phyloP scores from a whole-genome alignment of 306 rosid genomes.

The Rosa multiflora region DNA sequence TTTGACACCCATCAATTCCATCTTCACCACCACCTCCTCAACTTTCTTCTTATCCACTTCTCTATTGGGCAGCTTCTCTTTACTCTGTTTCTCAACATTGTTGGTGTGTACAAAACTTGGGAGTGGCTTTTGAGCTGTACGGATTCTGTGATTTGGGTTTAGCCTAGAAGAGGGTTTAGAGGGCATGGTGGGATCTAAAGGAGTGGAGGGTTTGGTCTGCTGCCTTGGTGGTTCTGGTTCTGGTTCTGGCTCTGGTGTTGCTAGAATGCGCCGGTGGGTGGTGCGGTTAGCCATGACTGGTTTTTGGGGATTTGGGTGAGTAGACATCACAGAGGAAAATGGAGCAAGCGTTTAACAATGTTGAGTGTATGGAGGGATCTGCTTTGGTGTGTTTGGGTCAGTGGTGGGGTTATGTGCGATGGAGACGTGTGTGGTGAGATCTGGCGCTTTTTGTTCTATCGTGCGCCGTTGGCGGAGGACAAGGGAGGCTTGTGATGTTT shows the following conservation, averaged over 20 bases:
- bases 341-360: neutral
- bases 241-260: conserved; percentile 28
- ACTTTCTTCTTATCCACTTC: conserved; percentile 47
- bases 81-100: conserved; percentile 18
- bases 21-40: conserved; percentile 35
- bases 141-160: conserved; percentile 31
- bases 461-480: conserved; percentile 44
- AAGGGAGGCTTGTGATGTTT: conserved; percentile 18
- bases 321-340: neutral
- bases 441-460: conserved; percentile 25
- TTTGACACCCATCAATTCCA: conserved; percentile 7
- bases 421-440: conserved; percentile 45
- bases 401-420: conserved; percentile 28
- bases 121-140: conserved; percentile 15
- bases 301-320: neutral
- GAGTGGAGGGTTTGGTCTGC: conserved; percentile 29
- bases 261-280: conserved; percentile 48
- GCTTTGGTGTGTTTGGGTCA: neutral
- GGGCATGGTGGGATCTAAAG: conserved; percentile 41
- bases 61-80: conserved; percentile 30
- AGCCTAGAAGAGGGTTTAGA: conserved; percentile 31
- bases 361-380: conserved; percentile 6
- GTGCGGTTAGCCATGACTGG: conserved; percentile 52
- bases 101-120: conserved; percentile 29
- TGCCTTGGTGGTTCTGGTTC: conserved; percentile 31